Conservation (phyloP, 768 basidiomycete genomes). For the Termitomyces sp. region DNA sequence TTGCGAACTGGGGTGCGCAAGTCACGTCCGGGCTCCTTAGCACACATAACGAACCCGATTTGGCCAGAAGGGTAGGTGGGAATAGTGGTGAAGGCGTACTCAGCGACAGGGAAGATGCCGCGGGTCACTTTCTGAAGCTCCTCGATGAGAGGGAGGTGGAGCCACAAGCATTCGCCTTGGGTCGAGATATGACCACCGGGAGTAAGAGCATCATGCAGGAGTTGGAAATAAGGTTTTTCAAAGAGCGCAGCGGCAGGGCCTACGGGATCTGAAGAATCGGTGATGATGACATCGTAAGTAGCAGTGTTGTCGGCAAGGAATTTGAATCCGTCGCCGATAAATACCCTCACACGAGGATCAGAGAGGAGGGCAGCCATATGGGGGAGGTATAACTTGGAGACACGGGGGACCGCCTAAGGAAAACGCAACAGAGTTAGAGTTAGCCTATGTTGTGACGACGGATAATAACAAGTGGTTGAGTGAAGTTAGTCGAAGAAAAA, state of each 20-base stretch:
- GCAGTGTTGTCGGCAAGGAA: conserved; percentile 86
- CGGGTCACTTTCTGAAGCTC: conserved; percentile 67
- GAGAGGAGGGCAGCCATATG: conserved; percentile 86
- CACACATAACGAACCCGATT: conserved; percentile 91
- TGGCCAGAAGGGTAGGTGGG: conserved; percentile 99
- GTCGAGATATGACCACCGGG: conserved; percentile 93
- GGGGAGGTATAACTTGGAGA: conserved; percentile 90
- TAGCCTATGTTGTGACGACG: neutral
- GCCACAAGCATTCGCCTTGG: conserved; percentile 94
- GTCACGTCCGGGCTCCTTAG: conserved; percentile 69
- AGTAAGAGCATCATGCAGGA: conserved; percentile 84
- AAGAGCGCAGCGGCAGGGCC: conserved; percentile 94
- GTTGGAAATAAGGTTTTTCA: conserved; percentile 95
- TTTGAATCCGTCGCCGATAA: conserved; percentile 95
- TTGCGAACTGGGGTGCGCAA: conserved; percentile 71
- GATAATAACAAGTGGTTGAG: neutral
- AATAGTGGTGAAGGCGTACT: conserved; percentile 95
- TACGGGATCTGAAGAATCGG: conserved; percentile 97
- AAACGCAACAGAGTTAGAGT: neutral
- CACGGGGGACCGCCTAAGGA: conserved; percentile 82
- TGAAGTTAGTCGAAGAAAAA: neutral
- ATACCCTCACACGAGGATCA: conserved; percentile 77
- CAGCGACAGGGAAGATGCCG: conserved; percentile 71
- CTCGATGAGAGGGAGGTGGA: conserved; percentile 85
- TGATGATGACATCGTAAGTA: conserved; percentile 96